These are phyloP conservation scores for Catharanthus roseus DNA, from an alignment of 257 asterid species.

Conservation along the genomic window DNA sequence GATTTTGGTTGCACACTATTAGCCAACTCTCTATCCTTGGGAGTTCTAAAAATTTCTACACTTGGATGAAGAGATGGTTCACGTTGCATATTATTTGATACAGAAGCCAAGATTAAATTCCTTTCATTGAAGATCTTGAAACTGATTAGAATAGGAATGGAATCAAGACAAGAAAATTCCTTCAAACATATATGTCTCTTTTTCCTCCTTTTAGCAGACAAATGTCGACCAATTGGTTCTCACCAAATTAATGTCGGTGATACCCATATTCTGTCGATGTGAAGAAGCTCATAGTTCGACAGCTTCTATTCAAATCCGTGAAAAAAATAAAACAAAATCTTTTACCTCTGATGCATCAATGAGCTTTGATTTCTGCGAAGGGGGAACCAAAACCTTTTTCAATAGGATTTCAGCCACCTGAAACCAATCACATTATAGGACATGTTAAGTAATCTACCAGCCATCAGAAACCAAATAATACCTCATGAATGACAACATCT, in stretches of 20 bases:
- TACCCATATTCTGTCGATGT: no score
- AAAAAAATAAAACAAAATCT: slow-evolving; percentile 1
- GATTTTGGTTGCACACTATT: no score
- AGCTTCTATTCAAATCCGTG: neutral
- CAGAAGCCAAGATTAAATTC: neutral
- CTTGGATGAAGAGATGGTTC: neutral
- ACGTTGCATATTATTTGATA: neutral
- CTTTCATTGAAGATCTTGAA: neutral
- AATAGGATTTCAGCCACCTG: slow-evolving; percentile 80
- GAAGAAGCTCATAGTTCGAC: slow-evolving; percentile 1
- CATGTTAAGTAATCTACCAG: neutral
- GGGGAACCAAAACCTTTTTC: slow-evolving; percentile 70
- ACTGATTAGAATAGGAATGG: neutral
- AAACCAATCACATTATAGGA: slow-evolving; percentile 4
- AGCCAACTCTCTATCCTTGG: neutral
- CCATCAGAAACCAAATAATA: neutral
- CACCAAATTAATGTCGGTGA: no score
- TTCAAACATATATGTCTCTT: neutral
- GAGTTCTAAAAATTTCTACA: neutral
- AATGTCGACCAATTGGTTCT: neutral
- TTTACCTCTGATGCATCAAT: slow-evolving; percentile 75
- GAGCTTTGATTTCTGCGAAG: slow-evolving; percentile 80
- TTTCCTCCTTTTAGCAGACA: neutral
- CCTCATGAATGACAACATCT: neutral
- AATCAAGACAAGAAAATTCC: neutral